Evolutionary conservation across 495 filamentous ascomycete species (phyloP), one percentile per base, ranked within the genome.

Genomic region (Penicillium silybi): DNA sequence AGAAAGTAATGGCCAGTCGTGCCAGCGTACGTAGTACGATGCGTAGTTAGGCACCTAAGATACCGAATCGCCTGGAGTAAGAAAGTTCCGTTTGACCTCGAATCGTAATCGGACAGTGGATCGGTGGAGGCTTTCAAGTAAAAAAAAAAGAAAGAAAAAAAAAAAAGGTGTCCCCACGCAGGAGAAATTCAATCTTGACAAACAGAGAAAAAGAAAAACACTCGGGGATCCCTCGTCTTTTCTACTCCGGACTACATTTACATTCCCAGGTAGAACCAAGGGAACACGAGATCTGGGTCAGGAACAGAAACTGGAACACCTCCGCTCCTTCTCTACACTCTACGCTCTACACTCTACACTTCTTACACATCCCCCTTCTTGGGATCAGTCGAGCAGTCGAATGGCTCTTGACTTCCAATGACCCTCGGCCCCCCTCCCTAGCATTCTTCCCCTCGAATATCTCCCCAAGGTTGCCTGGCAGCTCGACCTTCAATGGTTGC

Each of bases 161-260:
- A 53, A 60, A 60, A 50, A 47, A 51, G 53, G 48, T 56, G 52
- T 51, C 58, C 37, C 53, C 53, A 61, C 53, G 56, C 17, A 41
- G 22, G 54, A 58, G 46, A 56, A 52, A 54, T 61, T 56, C 61
- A 52, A 49, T 53, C 61, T 60, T 58, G 65, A 72, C 70, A 60
- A 71, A 73, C 68, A 63, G 57, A 73, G 68, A 47, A 71, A 71
- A 71, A 71, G 57, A 58, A 71, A 73, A 73, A 71, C 68, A 73
- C 53, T 56, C 54, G 1, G 29, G 13, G 10, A 15, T 37, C 52
- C 44, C 46, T 49, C 17, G 1, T 18, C 16, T 49, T 54, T 45
- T 54, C 41, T 39, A 25, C 8, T 34, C 47, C 26, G 2, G 43
- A 23, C 35, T 39, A 29, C 22, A 15, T 48, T n/a, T n/a, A 48